phyloP scores from a whole-genome alignment of 148 eudicot genomes.

The Persicaria maculosa region DNA sequence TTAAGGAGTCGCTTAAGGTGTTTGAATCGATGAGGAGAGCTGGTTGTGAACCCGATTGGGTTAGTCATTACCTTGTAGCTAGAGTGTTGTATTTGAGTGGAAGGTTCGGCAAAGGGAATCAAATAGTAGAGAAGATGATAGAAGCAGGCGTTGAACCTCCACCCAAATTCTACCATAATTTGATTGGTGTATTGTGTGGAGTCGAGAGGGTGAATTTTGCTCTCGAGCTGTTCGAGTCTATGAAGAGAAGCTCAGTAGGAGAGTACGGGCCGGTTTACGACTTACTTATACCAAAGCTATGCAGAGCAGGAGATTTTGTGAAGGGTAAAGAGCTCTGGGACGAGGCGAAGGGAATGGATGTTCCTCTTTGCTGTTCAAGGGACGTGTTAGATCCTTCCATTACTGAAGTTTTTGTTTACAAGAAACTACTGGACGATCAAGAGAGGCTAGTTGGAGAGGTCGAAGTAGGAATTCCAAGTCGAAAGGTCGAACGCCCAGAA shows the following conservation, averaged over 20 bases:
- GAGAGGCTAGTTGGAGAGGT: slow-evolving; percentile 1
- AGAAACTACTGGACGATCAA: slow-evolving; percentile 24
- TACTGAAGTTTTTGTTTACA: slow-evolving; percentile 41
- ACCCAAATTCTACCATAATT: slow-evolving; percentile 39
- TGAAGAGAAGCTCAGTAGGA: slow-evolving; percentile 43
- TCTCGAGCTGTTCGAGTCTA: slow-evolving; percentile 42
- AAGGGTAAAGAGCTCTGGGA: slow-evolving; percentile 54
- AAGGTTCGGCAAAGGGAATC: slow-evolving; percentile 64
- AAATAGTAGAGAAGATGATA: slow-evolving; percentile 34
- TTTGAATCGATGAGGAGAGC: slow-evolving; percentile 39
- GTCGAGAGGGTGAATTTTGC: slow-evolving; percentile 54
- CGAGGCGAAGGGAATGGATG: slow-evolving; percentile 44
- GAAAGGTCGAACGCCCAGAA: slow-evolving; percentile 14
- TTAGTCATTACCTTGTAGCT: slow-evolving; percentile 44
- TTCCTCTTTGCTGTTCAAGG: slow-evolving; percentile 33
- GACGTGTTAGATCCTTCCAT: slow-evolving; percentile 45
- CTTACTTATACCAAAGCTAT: slow-evolving; percentile 54
- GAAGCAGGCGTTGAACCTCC: slow-evolving; percentile 41
- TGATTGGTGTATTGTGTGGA: slow-evolving; percentile 56
- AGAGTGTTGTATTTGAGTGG: slow-evolving; percentile 52
- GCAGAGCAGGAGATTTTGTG: slow-evolving; percentile 43
- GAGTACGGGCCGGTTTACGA: slow-evolving; percentile 53
- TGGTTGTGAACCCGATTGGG: slow-evolving; percentile 55
- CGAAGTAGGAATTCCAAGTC: slow-evolving; percentile 8
- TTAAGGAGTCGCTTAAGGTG: slow-evolving; percentile 45